These are phyloP conservation scores for Seiridium cupressi DNA, from an alignment of 2,329 filamentous ascomycete genomes.

Conservation along the genomic window DNA sequence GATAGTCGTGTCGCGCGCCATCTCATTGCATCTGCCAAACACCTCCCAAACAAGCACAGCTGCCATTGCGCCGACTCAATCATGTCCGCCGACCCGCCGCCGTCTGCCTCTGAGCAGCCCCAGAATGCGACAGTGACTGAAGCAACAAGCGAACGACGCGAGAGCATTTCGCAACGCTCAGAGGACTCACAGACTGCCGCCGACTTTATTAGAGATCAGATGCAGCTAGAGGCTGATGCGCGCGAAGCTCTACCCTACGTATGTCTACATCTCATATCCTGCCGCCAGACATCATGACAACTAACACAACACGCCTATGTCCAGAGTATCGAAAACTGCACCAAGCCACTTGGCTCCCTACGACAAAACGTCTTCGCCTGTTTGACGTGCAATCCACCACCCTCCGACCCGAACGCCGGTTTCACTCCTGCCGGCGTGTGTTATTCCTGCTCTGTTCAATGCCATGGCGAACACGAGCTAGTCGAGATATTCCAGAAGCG, in stretches of 20 bases:
- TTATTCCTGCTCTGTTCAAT: conserved; percentile 95
- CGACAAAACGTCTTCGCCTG: conserved; percentile 91
- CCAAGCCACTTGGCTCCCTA: conserved; percentile 81
- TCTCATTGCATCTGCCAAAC: background rate
- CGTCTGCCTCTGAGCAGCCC: background rate
- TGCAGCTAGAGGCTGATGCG: conserved; percentile 90
- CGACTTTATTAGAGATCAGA: conserved; percentile 84
- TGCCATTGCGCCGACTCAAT: background rate
- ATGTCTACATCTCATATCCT: conserved; percentile 26
- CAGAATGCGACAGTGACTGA: conserved; percentile 7
- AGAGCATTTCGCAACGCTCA: conserved; percentile 57
- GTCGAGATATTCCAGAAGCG: conserved; percentile 96
- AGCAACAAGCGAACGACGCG: conserved; percentile 39
- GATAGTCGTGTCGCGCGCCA: too few relatives aligned
- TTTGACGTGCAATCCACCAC: conserved; percentile 86
- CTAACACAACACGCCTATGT: background rate
- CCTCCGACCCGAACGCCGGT: conserved; percentile 57
- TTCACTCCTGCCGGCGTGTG: conserved; percentile 81
- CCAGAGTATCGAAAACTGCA: conserved; percentile 94
- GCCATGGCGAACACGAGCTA: conserved; percentile 90
- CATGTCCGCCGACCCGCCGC: background rate
- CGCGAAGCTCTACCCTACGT: conserved; percentile 94
- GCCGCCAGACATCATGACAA: background rate
- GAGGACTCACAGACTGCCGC: conserved; percentile 70
- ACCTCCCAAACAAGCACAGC: background rate